Conservation (phyloP, 306 rosid species). For the Gillenia trifoliata region DNA sequence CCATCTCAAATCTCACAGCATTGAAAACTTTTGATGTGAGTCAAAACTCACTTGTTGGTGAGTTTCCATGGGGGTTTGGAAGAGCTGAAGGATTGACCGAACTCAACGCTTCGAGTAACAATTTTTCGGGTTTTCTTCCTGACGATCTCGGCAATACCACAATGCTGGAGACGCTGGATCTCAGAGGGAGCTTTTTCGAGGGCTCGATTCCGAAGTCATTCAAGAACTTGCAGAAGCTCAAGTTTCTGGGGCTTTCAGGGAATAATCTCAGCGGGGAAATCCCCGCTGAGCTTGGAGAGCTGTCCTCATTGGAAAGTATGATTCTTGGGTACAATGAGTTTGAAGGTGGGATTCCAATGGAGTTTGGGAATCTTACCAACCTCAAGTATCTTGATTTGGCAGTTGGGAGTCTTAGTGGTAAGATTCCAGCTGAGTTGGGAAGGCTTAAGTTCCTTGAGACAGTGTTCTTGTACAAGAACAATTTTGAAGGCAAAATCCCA, state of each 20-base stretch:
- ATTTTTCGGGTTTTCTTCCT: slow-evolving; percentile 65
- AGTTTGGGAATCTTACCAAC: slow-evolving; percentile 76
- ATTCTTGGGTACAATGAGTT: slow-evolving; percentile 82
- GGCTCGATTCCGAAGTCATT: slow-evolving; percentile 66
- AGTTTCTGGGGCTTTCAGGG: slow-evolving; percentile 94
- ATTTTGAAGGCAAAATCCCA: slow-evolving; percentile 67
- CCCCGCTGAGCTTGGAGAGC: slow-evolving; percentile 70
- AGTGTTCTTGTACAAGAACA: slow-evolving; percentile 69
- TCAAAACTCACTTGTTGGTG: slow-evolving; percentile 69
- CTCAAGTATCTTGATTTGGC: slow-evolving; percentile 89
- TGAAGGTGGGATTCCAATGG: slow-evolving; percentile 71
- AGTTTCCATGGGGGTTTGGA: slow-evolving; percentile 66
- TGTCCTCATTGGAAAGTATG: slow-evolving; percentile 62
- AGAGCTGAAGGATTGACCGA: slow-evolving; percentile 25
- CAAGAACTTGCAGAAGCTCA: slow-evolving; percentile 61
- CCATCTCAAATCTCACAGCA: slow-evolving; percentile 53
- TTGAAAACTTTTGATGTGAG: slow-evolving; percentile 70
- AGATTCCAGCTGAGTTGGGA: slow-evolving; percentile 70
- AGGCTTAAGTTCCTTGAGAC: slow-evolving; percentile 55
- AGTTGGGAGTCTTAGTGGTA: slow-evolving; percentile 69
- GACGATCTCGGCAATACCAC: slow-evolving; percentile 72
- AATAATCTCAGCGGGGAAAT: slow-evolving; percentile 73
- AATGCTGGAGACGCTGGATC: slow-evolving; percentile 68
- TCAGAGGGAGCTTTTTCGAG: slow-evolving; percentile 78
- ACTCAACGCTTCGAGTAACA: slow-evolving; percentile 81